phyloP scores from a whole-genome alignment of 192 early-diverging fungal species.

The Rhizoclosmatium globosum region DNA sequence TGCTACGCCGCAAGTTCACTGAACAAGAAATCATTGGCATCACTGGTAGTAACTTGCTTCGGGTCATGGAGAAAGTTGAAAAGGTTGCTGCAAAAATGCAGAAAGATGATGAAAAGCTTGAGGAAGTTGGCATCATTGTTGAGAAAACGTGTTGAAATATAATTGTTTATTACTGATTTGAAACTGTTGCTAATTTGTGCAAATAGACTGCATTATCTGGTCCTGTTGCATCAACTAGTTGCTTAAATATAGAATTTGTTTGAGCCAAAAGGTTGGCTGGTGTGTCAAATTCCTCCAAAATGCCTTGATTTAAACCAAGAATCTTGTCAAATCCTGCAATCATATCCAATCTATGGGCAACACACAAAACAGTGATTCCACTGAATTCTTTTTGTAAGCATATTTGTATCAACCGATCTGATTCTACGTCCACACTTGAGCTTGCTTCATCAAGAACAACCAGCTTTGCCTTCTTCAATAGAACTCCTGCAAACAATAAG shows the following conservation, averaged over 20 bases:
- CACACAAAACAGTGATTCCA: slow-evolving; percentile 59
- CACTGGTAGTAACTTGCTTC: slow-evolving; percentile 52
- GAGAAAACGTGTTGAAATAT: slow-evolving; percentile 17
- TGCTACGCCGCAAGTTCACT: slow-evolving; percentile 47
- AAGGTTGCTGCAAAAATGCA: slow-evolving; percentile 26
- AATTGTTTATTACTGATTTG: background rate
- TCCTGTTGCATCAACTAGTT: slow-evolving; percentile 73
- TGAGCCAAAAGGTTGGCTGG: slow-evolving; percentile 56
- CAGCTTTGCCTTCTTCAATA: slow-evolving; percentile 44
- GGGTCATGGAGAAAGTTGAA: slow-evolving; percentile 49
- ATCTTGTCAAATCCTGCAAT: slow-evolving; percentile 56
- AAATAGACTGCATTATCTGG: slow-evolving; percentile 15
- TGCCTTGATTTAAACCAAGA: slow-evolving; percentile 52
- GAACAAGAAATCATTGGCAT: slow-evolving; percentile 52
- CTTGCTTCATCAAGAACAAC: slow-evolving; percentile 58
- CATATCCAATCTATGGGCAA: slow-evolving; percentile 71
- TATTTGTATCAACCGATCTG: slow-evolving; percentile 67
- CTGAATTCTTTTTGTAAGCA: slow-evolving; percentile 62
- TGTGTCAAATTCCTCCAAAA: slow-evolving; percentile 56
- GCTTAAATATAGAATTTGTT: slow-evolving; percentile 21
- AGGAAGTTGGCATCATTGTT: slow-evolving; percentile 19
- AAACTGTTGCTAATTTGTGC: background rate
- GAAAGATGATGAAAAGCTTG: background rate
- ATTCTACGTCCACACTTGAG: slow-evolving; percentile 72
- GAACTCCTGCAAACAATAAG: slow-evolving; percentile 58